Conservation (phyloP, 352 stramenopile species). For the Globisporangium splendens region DNA sequence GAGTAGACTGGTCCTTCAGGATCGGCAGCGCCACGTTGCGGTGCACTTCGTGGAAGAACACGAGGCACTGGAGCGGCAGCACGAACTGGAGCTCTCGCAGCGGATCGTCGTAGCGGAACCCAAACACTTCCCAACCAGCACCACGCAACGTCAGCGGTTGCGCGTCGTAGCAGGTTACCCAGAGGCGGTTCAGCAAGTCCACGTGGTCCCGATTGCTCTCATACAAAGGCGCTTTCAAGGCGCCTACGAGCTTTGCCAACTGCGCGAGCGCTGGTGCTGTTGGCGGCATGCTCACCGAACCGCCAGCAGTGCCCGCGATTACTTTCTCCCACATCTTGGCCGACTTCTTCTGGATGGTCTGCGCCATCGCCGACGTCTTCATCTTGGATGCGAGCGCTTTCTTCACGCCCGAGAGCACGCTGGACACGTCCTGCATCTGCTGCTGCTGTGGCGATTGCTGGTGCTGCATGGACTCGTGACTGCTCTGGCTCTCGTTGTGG, state of each 20-base stretch:
- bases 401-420: conserved; percentile 31
- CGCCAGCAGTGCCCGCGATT: conserved; percentile 19
- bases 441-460: conserved; percentile 9
- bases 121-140: conserved; percentile 51
- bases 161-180: conserved; percentile 63
- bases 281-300: conserved; percentile 34
- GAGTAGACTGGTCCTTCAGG: conserved; percentile 47
- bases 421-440: conserved; percentile 41
- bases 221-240: conserved; percentile 59
- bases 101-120: conserved; percentile 67
- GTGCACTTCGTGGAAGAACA: conserved; percentile 81
- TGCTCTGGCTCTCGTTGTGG: conserved; percentile 6
- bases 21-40: conserved; percentile 59
- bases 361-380: conserved; percentile 9
- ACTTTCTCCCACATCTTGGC: conserved; percentile 79
- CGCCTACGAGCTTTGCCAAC: conserved; percentile 58
- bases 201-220: conserved; percentile 64
- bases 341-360: conserved; percentile 73
- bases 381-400: conserved; percentile 19
- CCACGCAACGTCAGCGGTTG: conserved; percentile 52
- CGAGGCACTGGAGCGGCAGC: conserved; percentile 72
- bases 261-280: conserved; percentile 59
- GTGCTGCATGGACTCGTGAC: conserved; percentile 17
- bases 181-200: conserved; percentile 65
- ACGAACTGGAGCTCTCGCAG: conserved; percentile 65